A percentile compares a stretch with the other conserved stretches of the same genome.
Conservation (phyloP, 2,329 filamentous ascomycete species). For the Colletotrichum horii region DNA sequence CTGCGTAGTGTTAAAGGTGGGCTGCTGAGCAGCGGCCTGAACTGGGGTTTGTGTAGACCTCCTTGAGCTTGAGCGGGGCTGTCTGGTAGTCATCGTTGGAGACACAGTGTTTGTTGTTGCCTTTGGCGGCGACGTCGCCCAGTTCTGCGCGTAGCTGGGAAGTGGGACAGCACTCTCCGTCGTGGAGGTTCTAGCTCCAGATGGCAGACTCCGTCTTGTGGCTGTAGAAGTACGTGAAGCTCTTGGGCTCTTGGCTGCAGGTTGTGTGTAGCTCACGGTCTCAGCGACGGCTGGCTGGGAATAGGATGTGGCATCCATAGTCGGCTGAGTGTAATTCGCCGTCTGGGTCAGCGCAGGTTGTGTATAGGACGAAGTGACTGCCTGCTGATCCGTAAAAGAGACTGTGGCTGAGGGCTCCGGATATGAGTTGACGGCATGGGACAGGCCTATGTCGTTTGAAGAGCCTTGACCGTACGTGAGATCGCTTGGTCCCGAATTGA, state of each 20-base stretch:
- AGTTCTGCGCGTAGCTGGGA: neutral
- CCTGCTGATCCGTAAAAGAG: constrained; percentile 6
- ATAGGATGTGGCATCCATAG: neutral
- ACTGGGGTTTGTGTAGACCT: neutral
- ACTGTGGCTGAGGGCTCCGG: neutral
- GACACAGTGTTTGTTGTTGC: neutral
- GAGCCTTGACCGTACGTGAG: constrained; percentile 27
- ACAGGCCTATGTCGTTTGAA: neutral
- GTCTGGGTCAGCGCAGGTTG: neutral
- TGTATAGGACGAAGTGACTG: neutral
- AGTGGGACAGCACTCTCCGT: neutral
- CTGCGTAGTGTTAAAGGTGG: neutral
- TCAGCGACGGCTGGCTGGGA: neutral
- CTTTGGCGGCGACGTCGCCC: constrained; percentile 1
- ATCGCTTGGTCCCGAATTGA: constrained; percentile 28
- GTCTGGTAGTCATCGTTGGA: neutral
- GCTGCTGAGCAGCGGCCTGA: neutral
- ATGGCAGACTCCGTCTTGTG: constrained; percentile 14
- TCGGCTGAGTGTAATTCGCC: neutral
- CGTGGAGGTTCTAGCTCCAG: neutral
- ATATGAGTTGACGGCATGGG: neutral
- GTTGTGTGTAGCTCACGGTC: neutral
- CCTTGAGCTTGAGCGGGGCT: neutral
- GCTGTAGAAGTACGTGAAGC: neutral
- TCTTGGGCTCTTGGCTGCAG: neutral